Evolutionary conservation across 2,329 filamentous ascomycete genomes (phyloP).

Genomic region (Cercospora sp.): DNA sequence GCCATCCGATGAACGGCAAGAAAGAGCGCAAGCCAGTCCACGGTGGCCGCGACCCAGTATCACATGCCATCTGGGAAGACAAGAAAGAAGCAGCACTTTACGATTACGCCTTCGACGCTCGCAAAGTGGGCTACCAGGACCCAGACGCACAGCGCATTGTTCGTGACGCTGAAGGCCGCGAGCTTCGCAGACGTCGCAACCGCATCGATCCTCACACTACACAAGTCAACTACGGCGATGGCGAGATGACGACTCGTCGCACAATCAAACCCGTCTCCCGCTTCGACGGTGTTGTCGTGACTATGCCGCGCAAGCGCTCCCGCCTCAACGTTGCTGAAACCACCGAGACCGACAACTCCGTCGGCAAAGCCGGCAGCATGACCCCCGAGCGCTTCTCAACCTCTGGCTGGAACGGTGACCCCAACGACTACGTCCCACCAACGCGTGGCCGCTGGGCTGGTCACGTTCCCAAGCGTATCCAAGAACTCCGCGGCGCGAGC

Average conservation of each 20-base stretch:
- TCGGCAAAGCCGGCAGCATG: slow-evolving; percentile 19
- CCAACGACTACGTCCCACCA: slow-evolving; percentile 29
- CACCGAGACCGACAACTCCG: slow-evolving; percentile 14
- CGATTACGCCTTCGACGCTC: slow-evolving; percentile 58
- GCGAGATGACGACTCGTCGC: slow-evolving; percentile 29
- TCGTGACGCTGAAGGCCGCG: slow-evolving; percentile 48
- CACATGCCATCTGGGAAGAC: slow-evolving; percentile 56
- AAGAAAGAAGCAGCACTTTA: slow-evolving; percentile 63
- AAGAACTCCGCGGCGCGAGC: slow-evolving; percentile 49
- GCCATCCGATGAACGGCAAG: slow-evolving; percentile 46
- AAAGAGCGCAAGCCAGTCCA: slow-evolving; percentile 54
- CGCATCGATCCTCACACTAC: slow-evolving; percentile 28
- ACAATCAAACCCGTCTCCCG: slow-evolving; percentile 34
- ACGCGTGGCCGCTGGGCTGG: slow-evolving; percentile 34
- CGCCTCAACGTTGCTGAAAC: slow-evolving; percentile 20
- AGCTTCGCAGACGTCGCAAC: slow-evolving; percentile 46
- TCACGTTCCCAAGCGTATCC: slow-evolving; percentile 46
- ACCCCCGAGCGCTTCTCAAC: slow-evolving; percentile 30
- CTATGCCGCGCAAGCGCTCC: slow-evolving; percentile 31
- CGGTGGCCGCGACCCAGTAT: slow-evolving; percentile 49
- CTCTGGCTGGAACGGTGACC: slow-evolving; percentile 19
- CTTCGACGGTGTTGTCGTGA: slow-evolving; percentile 33
- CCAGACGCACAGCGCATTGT: slow-evolving; percentile 56
- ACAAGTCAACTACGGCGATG: slow-evolving; percentile 35
- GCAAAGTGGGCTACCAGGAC: slow-evolving; percentile 56